Evolutionary conservation across 345 rosid genomes (phyloP).

Genomic region (Syzygium grande): DNA sequence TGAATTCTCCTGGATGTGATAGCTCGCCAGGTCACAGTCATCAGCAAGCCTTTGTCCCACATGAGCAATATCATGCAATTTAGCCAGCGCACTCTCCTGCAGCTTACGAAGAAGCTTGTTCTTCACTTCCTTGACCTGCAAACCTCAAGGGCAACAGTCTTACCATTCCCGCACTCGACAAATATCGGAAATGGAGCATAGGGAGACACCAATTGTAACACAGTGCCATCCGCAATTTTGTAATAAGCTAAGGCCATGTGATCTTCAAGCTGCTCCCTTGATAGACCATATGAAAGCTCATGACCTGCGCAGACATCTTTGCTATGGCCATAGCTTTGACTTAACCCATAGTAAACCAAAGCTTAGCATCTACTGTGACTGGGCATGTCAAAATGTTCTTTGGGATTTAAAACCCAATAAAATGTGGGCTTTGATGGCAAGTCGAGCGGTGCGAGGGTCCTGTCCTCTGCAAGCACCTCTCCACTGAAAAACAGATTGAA

Average conservation of each 20-base stretch:
- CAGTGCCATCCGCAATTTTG: rapidly evolving
- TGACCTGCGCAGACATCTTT: not conserved
- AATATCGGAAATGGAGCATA: not conserved
- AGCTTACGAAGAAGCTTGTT: not conserved
- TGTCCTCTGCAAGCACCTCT: not conserved
- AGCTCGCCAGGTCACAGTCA: not conserved
- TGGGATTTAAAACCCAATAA: not conserved
- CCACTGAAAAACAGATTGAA: rapidly evolving
- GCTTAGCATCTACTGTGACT: not conserved
- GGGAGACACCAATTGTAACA: not conserved
- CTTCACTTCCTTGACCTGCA: not conserved
- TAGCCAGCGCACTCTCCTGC: rapidly evolving
- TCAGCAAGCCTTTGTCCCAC: not conserved
- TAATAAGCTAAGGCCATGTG: not conserved
- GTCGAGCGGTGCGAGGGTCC: not conserved
- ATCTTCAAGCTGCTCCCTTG: not conserved
- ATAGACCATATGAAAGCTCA: not conserved
- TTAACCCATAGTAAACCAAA: not conserved
- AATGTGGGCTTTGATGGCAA: not conserved
- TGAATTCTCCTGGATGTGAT: not conserved
- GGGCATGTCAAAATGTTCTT: not conserved
- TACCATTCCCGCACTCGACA: not conserved
- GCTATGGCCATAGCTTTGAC: not conserved
- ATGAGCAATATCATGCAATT: not conserved
- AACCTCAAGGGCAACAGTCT: not conserved